phyloP scores from a whole-genome alignment of 1,139 yeast genomes.

The Yamadazyma atlantica region DNA sequence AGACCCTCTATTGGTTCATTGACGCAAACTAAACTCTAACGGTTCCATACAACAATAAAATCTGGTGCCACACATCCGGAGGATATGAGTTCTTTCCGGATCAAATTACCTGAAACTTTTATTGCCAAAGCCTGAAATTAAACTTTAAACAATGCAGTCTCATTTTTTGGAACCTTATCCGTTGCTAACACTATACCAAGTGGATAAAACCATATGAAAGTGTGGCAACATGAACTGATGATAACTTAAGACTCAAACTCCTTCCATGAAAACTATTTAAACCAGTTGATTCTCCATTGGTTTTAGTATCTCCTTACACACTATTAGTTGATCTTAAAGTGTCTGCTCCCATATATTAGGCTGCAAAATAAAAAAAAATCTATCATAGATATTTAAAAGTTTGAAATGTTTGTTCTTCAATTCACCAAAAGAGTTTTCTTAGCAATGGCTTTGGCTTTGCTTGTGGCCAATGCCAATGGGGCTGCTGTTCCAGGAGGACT shows the following conservation, averaged over 20 bases:
- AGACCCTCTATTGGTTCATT: too few relatives aligned
- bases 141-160: not conserved
- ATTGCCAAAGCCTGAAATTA: too few relatives aligned
- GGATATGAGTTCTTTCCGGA: too few relatives aligned
- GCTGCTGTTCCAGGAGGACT: constrained; percentile 13
- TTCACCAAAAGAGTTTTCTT: constrained; percentile 9
- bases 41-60: too few relatives aligned
- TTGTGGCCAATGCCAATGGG: constrained; percentile 9
- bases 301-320: not conserved
- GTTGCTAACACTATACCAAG: not conserved
- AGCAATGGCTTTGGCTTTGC: constrained; percentile 11
- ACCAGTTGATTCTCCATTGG: not conserved
- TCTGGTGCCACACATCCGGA: not conserved
- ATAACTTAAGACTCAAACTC: too few relatives aligned
- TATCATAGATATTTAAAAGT: not conserved
- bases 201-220: not conserved
- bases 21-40: too few relatives aligned
- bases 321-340: not conserved
- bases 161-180: not conserved
- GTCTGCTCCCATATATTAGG: not conserved
- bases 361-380: constrained; percentile 1
- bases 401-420: constrained; percentile 2
- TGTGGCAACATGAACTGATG: not conserved
- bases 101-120: too few relatives aligned
- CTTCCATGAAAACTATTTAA: not conserved